Evolutionary conservation across 371 early-diverging fungal species (phyloP), one percentile per base, ranked within the genome.

Genomic region (Apophysomyces sp.): DNA sequence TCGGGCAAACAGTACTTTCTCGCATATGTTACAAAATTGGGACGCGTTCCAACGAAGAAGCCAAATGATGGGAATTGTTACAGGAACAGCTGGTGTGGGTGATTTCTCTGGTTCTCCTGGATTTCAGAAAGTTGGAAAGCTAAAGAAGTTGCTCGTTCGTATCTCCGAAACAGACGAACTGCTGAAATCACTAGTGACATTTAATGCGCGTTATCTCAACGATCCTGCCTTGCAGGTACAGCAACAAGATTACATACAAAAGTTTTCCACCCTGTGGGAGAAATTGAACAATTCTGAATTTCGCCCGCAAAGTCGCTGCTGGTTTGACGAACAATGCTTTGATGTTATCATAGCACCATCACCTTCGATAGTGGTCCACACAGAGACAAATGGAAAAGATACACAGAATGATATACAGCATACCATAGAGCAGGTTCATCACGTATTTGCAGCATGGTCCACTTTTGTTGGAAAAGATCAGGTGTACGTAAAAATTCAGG

Each of bases 111-210:
- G 75, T 16, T 74, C 83, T 27, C 80, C 83, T 11, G 77, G 88
- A 2, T 84, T 86, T 52, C 77, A 82, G n/a, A 88, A 90, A 59
- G 81, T 92, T 1, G 73, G 79, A 12, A 83, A 86, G 49, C 77
- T 94, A 39, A 86, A 88, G 44, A 72, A 79, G 4, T 80, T 88
- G 8, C 72, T 93, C 16, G 82, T 82, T 2, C 73, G 82, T 0
- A 80, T 92, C 21, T 83, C 77, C 32, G 91, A 92, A 40, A 77
- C 88, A 2, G 94, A 94, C 59, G 85, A 86, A 1, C 68, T 87
- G 51, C 58, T 92, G 15, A 86, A 82, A 61, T 63, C 73, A 16
- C 37, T 78, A 3, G 40, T 71, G 2, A 65, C 63, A 3, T 41
- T 68, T 21, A 68, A 67, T 24, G 28, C 54, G 24, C 61, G 55